phyloP scores from a whole-genome alignment of 1,284 basidiomycete species.

The Ceratorhiza oryzae-sativae region DNA sequence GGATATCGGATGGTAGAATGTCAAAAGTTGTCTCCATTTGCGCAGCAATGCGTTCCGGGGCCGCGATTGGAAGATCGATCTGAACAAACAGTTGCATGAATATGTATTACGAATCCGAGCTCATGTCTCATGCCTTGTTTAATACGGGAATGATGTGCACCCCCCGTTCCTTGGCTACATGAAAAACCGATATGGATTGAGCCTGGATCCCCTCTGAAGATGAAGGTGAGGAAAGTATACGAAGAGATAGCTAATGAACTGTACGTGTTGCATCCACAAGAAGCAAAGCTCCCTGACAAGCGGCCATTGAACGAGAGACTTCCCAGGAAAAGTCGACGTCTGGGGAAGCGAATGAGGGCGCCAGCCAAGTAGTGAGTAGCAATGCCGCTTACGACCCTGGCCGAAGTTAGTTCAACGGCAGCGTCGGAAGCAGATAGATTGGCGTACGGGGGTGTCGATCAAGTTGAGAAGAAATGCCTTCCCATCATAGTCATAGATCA shows the following conservation, averaged over 20 bases:
- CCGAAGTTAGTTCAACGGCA: not conserved
- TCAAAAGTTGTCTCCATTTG: conserved; percentile 86
- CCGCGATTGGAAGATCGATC: conserved; percentile 89
- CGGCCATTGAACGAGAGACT: conserved; percentile 89
- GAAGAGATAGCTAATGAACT: not conserved
- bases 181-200: conserved; percentile 95
- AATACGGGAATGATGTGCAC: conserved; percentile 90
- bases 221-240: not conserved
- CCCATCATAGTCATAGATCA: conserved; percentile 70
- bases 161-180: conserved; percentile 83
- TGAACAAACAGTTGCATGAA: conserved; percentile 47
- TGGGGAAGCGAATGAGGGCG: conserved; percentile 45
- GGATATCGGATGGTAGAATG: conserved; percentile 72
- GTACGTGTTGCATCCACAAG: conserved; percentile 87
- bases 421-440: not conserved
- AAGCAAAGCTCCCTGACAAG: conserved; percentile 92
- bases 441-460: conserved; percentile 81
- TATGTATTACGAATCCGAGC: conserved; percentile 43
- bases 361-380: not conserved
- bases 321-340: conserved; percentile 98
- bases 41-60: conserved; percentile 77
- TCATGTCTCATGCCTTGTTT: conserved; percentile 74
- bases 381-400: conserved; percentile 5
- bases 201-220: conserved; percentile 87
- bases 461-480: conserved; percentile 85